Base-by-base conservation (phyloP, 2,329 filamentous ascomycete species). In the Fusarium sp. region DNA sequence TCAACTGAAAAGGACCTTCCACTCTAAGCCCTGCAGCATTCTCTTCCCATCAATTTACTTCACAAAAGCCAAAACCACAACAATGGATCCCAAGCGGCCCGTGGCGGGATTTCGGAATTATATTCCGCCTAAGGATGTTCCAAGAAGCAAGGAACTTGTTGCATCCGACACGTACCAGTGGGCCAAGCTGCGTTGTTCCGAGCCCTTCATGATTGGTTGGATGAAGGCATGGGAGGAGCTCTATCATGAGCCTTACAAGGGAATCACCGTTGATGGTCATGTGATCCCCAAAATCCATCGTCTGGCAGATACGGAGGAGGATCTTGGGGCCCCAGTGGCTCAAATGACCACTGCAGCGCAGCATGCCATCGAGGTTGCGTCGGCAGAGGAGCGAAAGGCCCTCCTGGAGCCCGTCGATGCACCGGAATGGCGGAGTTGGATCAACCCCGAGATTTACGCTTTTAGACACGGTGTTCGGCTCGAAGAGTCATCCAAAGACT, bases 391-490 rank as follows among this genome's bases (percentile, higher is more conserved):
- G 74, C 85, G 81, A 43, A 71, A 84, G 20, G 83, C 83, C 24
- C 78, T 92, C 0, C 81, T 81, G 35, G 89, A 91, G 77, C 89
- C 92, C 77, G 86, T 94, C 74, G 90, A 93, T 82, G 90, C 91
- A 5, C 89, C 88, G 20, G 90, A 93, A 78, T 94, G 92, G 92
- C 89, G 92, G 60, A 89, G 90, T 14, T 88, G 87, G 87, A 86
- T 86, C 10, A 94, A 94, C 80, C 92, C 92, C 0, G 92, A 94
- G 79, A 92, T 94, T 74, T 85, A 94, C 2, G 83, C 94, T 16
- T 87, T 88, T 68, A 83, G 90, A 80, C 91, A 92, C 79, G 92
- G 92, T 16, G 80, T 94, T 6, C 88, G 92, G 2, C 87, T 94
- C 0, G 92, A 94, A 78, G 91, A 93, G 77, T 69, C 84, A 0